Conservation (phyloP, 768 basidiomycete genomes). For the Lactarius psammicola region DNA sequence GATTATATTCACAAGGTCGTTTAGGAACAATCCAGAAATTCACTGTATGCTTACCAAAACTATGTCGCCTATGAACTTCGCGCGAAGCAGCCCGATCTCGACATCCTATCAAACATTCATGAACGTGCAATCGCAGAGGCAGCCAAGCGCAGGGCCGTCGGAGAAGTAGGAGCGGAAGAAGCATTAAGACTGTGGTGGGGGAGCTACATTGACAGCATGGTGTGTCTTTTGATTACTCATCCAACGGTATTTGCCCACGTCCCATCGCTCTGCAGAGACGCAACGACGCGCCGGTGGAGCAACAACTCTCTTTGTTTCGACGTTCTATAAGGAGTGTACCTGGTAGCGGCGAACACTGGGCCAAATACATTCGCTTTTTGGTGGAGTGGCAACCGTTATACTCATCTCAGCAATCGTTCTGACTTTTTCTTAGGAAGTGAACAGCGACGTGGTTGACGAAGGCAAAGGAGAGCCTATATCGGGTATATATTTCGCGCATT, state of each 20-base stretch:
- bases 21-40: slow-evolving; percentile 34
- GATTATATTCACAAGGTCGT: slow-evolving; percentile 24
- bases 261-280: slow-evolving; percentile 39
- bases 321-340: slow-evolving; percentile 74
- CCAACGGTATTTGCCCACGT: not conserved
- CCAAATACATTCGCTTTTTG: slow-evolving; percentile 69
- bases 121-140: slow-evolving; percentile 78
- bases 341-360: slow-evolving; percentile 74
- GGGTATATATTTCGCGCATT: not conserved
- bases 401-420: not conserved
- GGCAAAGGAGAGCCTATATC: slow-evolving; percentile 23
- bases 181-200: slow-evolving; percentile 67
- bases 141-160: slow-evolving; percentile 54
- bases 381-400: slow-evolving; percentile 40
- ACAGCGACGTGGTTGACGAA: slow-evolving; percentile 22
- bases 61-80: slow-evolving; percentile 65
- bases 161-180: slow-evolving; percentile 56
- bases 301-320: slow-evolving; percentile 44
- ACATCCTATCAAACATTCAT: slow-evolving; percentile 56
- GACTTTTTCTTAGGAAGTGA: slow-evolving; percentile 1
- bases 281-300: slow-evolving; percentile 43
- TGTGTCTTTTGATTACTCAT: slow-evolving; percentile 36
- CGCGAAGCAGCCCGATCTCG: slow-evolving; percentile 55
- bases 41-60: slow-evolving; percentile 59
- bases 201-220: slow-evolving; percentile 68